phyloP scores from a whole-genome alignment of 345 rosid species.

The Ceriops decandra region DNA sequence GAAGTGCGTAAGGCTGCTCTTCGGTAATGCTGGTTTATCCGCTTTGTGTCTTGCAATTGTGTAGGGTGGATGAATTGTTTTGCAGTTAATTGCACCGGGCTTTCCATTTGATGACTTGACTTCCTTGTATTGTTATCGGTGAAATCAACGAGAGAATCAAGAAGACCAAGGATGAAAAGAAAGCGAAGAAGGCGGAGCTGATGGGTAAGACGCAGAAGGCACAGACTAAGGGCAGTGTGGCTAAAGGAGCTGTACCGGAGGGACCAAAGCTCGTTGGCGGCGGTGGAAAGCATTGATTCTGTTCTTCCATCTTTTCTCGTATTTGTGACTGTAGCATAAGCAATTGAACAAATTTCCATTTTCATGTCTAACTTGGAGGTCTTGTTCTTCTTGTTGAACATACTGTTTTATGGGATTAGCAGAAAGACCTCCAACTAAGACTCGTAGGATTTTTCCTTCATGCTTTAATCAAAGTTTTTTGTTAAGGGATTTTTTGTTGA shows the following conservation, averaged over 20 bases:
- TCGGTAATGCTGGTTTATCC: slow-evolving; percentile 19
- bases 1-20: slow-evolving; percentile 66
- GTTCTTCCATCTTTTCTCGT: slow-evolving; percentile 2
- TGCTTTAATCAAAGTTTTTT: too few relatives aligned
- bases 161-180: slow-evolving; percentile 83
- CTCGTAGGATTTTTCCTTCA: neutral
- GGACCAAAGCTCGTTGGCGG: slow-evolving; percentile 69
- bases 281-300: slow-evolving; percentile 59
- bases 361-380: neutral
- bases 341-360: neutral
- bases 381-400: neutral
- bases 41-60: neutral
- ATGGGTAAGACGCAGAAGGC: slow-evolving; percentile 52
- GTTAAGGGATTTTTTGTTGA: too few relatives aligned
- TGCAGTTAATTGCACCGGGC: too few relatives aligned
- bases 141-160: slow-evolving; percentile 80
- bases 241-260: slow-evolving; percentile 49
- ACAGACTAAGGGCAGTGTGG: slow-evolving; percentile 37
- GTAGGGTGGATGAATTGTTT: neutral
- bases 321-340: neutral
- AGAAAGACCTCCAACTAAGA: neutral
- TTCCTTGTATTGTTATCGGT: slow-evolving; percentile 13
- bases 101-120: too few relatives aligned
- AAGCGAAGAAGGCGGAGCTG: slow-evolving; percentile 72
- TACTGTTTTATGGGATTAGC: neutral